Evolutionary conservation across 768 basidiomycete genomes (phyloP), one percentile per base, ranked within the genome.

Genomic region (Coprinellus micaceus): DNA sequence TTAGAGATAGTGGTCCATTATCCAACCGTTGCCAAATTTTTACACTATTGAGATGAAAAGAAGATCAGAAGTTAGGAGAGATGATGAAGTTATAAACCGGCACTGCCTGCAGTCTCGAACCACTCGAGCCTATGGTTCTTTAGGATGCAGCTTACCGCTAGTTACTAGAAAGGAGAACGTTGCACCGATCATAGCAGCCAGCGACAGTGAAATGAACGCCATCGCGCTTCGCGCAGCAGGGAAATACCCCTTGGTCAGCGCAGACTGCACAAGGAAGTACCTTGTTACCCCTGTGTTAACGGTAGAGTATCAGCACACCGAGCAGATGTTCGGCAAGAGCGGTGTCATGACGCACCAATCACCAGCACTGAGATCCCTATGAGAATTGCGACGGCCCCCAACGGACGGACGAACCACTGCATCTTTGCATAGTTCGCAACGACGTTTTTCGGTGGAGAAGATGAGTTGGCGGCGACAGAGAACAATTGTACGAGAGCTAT

Each of bases 221-320:
- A 72, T 72, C 7, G 76, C 72, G 17, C 76, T 45, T 9, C 82
- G 71, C n/a, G 82, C 79, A n/a, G 76, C 75, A 2, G 83, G 82
- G 60, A 83, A 85, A 45, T 73, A 61, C 9, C 82, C 81, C 37
- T 75, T 72, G 1, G 74, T 70, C 53, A 85, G 72, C 6, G 79
- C 76, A 0, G 66, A 62, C 61, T 85, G 84, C 3, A 83, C 73
- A 1, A 66, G 62, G 63, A 84, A 85, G 63, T 81, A 85, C n/a
- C 84, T 74, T 11, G 63, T 52, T 13, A 78, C 63, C 15, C 82
- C 84, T 85, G 40, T n/a, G n/a, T n/a, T n/a, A n/a, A 12, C 52
- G 52, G 12, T 7, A 17, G n/a, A 29, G 44, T 13, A 52, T 26
- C 39, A 51, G 28, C 24, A 26, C n/a, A 51, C 37, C 44, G 48